Base-by-base conservation (phyloP, 179 eudicot species). In the Beta corolliflora region DNA sequence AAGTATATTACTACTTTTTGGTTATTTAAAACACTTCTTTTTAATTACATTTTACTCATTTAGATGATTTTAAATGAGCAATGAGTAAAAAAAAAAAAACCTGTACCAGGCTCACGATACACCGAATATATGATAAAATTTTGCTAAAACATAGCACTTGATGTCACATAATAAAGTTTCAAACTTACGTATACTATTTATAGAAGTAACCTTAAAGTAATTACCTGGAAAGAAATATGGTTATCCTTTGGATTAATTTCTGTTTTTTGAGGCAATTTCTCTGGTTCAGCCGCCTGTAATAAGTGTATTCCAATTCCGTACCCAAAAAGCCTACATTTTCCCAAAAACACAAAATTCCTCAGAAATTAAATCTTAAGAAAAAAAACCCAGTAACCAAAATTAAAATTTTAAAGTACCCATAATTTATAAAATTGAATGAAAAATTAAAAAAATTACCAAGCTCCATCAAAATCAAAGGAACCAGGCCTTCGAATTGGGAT, bases 171-270 rank as follows among this genome's bases (percentile, higher is more conserved):
- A n/a, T n/a, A 58, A 3, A 16, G 16, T 58, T 14, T 18, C 2
- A 2, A 58, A 8, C 21, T 29, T 10, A 65, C 14, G 69, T 65
- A 65, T 23, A 11, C 36, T 65, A 29, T 13, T 2, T 45, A 16
- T 16, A 14, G 15, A 15, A 15, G 15, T 45, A 71, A 16, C 15
- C 55, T 71, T 5, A 7, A 1, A 66, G 3, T 16, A 44, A 79
- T 56, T 86, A 95, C 99, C 97, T 95, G 99, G 79, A 95, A 95
- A 55, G 99, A 95, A 79, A 95, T 95, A 77, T 95, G 99, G 73
- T 92, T 92, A 46, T 92, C 95, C 81, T 91, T 95, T 73, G 98
- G 98, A 79, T 95, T 94, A 52, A 95, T 95, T 75, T 84, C 91
- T 3, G 81, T 87, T 75, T 90, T 92, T 90, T 83, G 86, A 4